A percentile compares a stretch with the other conserved stretches of the same genome.
Conservation (phyloP, 768 basidiomycete genomes). For the Lactifluus echinatus region DNA sequence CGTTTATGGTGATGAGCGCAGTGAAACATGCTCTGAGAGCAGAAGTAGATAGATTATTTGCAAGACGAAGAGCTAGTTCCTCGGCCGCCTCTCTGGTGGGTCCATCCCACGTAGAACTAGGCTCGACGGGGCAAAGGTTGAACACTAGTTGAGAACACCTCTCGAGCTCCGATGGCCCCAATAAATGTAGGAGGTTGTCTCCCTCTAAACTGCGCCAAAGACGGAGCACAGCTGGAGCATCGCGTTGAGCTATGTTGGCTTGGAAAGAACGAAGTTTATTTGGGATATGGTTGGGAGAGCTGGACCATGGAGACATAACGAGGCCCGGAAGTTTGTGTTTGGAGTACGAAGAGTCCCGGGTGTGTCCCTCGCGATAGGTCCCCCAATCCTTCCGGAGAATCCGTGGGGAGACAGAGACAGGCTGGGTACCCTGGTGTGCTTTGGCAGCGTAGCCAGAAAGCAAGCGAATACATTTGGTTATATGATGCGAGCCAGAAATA, state of each 20-base stretch:
- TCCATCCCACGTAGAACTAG: conserved; percentile 3
- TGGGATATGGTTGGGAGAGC: conserved; percentile 24
- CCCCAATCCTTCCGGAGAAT: not conserved
- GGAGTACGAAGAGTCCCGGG: not conserved
- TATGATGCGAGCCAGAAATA: not conserved
- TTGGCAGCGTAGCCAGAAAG: not conserved
- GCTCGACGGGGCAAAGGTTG: conserved; percentile 22
- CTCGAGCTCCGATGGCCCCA: conserved; percentile 37
- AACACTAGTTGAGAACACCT: conserved; percentile 33
- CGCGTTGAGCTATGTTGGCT: conserved; percentile 28
- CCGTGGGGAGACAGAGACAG: not conserved
- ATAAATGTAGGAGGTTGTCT: conserved; percentile 36
- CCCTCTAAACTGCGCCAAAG: conserved; percentile 39
- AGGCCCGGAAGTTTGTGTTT: not conserved
- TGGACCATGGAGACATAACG: not conserved
- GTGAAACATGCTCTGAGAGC: conserved; percentile 46
- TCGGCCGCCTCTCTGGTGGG: conserved; percentile 22
- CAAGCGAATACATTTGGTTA: not conserved
- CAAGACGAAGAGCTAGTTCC: conserved; percentile 30
- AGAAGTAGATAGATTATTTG: conserved; percentile 35
- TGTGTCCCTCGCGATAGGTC: not conserved
- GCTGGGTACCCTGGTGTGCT: not conserved
- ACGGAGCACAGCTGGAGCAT: conserved; percentile 26
- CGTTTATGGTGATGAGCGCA: conserved; percentile 32
- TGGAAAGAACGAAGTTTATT: conserved; percentile 28